Evolutionary conservation across 139 green algal species (phyloP), one percentile per base, ranked within the genome.

Genomic region (Choricystis sp.): DNA sequence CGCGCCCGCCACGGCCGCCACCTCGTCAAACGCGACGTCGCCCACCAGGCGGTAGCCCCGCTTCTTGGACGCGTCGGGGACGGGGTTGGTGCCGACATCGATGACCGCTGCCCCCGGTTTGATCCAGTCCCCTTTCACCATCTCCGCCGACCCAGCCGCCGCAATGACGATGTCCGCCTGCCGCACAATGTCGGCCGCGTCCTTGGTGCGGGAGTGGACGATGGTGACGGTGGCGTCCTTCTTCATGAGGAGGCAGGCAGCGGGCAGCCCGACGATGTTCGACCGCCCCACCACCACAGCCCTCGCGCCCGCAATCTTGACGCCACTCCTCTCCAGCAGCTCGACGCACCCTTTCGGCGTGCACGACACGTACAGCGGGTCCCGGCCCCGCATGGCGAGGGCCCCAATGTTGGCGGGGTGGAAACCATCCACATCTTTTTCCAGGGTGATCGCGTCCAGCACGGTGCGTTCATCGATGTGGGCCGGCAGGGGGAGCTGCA

Each of bases 141-240:
- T 87, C 66, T 97, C 81, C 30, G 90, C 72, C 56, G 82, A 68
- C 28, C 92, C 92, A 27, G 75, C 81, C 3, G 91, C 93, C 1
- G 93, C 92, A 20, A 99, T 83, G 24, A 99, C 76, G 69, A 99
- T 94, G 82, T 99, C 92, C 21, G 93, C 93, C 55, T 91, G 61
- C 2, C 71, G 62, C 52, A 84, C 83, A 9, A 94, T 79, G 0
- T 75, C 64, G 59, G 76, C 63, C 21, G 80, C 79, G 59, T 91
- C 69, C 31, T 77, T 72, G 26, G 75, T 82, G 25, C 70, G 65
- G 2, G 78, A 83, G 69, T 80, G 74, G 26, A 76, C 67, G 27
- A 80, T 59, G 9, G 74, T 80, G 1, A 80, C 74, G 4, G 79
- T 85, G 19, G 78, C 78, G 59, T 85, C 76, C 49, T 71, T 58